Evolutionary conservation across 2,329 filamentous ascomycete genomes (phyloP), one percentile per base, ranked within the genome.

Genomic region (Teratosphaeria epicoccoides): DNA sequence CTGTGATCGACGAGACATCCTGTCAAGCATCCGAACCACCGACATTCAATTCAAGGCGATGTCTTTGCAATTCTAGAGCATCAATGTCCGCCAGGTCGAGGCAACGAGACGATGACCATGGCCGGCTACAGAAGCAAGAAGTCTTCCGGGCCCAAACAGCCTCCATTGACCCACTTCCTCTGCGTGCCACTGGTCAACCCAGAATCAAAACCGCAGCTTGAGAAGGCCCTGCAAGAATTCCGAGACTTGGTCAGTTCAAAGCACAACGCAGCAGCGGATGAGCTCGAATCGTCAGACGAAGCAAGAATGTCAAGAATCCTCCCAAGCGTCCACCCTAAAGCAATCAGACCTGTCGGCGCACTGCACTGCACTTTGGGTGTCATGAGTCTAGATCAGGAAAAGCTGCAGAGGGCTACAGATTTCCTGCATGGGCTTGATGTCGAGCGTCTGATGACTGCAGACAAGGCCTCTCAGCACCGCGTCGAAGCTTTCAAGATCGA

Each of bases 291-390:
- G 5, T 12, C 24, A 23, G 23, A 20, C 43, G 47, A 47, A 14
- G n/a, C 25, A 11, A 22, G 7, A 14, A 6, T 22, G 7, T 23
- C 28, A 7, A 11, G 20, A 22, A 37, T 47, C 14, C 12, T 43
- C 9, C 46, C 53, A 14, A 44, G 29, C 11, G 53, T 66, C 17
- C 59, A 62, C 49, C 58, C 61, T 10, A 77, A 77, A 50, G 88
- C 88, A 1, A 72, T 95, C 48, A 76, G 89, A 24, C 88, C 88
- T 0, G 70, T 87, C 0, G 87, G 87, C 0, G 89, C 88, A 1
- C 69, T 96, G 46, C 91, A 97, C 68, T 73, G 95, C 2, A 96
- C 90, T 0, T 75, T 96, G 0, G 90, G 89, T 0, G 86, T 94
- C 1, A 90, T 96, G 85, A 84, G 79, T 57, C 76, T 95, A 9